A percentile compares a stretch with the other conserved stretches of the same genome.
Conservation (phyloP, 331 rosid genomes). For the Spiraea crenata region DNA sequence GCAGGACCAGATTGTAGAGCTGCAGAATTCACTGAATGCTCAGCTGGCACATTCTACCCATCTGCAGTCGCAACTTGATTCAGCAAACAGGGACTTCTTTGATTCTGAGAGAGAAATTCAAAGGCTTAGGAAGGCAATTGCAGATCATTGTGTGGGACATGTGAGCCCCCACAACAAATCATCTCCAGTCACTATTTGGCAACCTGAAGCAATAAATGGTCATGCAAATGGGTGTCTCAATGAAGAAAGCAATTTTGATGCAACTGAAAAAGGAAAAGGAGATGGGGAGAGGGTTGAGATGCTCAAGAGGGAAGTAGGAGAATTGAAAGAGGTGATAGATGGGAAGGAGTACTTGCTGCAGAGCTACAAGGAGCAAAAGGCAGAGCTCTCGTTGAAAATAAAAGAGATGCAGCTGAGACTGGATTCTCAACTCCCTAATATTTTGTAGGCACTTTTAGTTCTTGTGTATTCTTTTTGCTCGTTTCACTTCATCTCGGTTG, state of each 20-base stretch:
- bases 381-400: slow-evolving; percentile 66
- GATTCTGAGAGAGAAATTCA: slow-evolving; percentile 85
- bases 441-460: slow-evolving; percentile 66
- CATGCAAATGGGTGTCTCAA: slow-evolving; percentile 57
- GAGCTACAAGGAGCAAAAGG: slow-evolving; percentile 87
- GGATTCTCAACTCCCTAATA: slow-evolving; percentile 86
- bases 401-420: slow-evolving; percentile 86
- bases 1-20: slow-evolving; percentile 91
- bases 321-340: slow-evolving; percentile 81
- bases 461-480: slow-evolving; percentile 58
- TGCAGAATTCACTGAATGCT: slow-evolving; percentile 69
- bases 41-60: slow-evolving; percentile 71
- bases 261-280: slow-evolving; percentile 46
- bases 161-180: slow-evolving; percentile 43
- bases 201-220: slow-evolving; percentile 52
- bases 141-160: slow-evolving; percentile 81
- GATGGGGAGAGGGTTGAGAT: slow-evolving; percentile 70
- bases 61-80: slow-evolving; percentile 80
- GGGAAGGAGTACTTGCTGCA: slow-evolving; percentile 87
- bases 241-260: slow-evolving; percentile 50
- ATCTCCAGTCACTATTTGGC: slow-evolving; percentile 38
- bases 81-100: slow-evolving; percentile 69
- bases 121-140: slow-evolving; percentile 87
- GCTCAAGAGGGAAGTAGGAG: slow-evolving; percentile 84
- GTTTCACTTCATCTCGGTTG: slow-evolving; percentile 19